phyloP scores from a whole-genome alignment of 2,329 filamentous ascomycete genomes.

The Bipolaris victoriae region DNA sequence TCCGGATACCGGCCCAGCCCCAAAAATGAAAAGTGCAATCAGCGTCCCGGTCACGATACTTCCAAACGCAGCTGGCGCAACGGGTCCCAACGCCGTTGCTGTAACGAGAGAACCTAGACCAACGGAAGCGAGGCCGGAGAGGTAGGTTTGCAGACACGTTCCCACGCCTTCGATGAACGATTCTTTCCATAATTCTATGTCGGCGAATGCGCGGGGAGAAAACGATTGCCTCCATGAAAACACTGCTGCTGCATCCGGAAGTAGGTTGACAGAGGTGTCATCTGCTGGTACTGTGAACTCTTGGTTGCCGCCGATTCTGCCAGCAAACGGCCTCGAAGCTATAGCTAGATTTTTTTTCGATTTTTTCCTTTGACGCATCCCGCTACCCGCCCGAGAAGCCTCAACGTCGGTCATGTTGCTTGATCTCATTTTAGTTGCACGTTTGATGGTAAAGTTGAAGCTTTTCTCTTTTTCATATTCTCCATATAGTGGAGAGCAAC shows the following conservation, averaged over 20 bases:
- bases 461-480: neutral
- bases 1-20: slow-evolving; percentile 55
- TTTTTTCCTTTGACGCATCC: neutral
- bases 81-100: slow-evolving; percentile 38
- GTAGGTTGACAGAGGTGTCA: neutral
- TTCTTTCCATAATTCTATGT: slow-evolving; percentile 32
- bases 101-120: slow-evolving; percentile 18
- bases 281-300: neutral
- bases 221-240: neutral
- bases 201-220: slow-evolving; percentile 15
- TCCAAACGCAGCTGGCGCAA: slow-evolving; percentile 28
- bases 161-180: slow-evolving; percentile 31
- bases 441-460: neutral
- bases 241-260: neutral
- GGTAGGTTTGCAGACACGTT: slow-evolving; percentile 31
- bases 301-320: neutral
- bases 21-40: slow-evolving; percentile 58
- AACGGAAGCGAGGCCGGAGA: slow-evolving; percentile 24
- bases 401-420: neutral
- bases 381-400: neutral
- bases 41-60: slow-evolving; percentile 52
- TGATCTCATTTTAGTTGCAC: neutral
- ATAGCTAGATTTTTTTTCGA: neutral
- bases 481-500: neutral
- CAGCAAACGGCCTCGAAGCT: neutral